Base-by-base conservation (phyloP, 2,329 filamentous ascomycete genomes). In the Dactylonectria estremocensis region DNA sequence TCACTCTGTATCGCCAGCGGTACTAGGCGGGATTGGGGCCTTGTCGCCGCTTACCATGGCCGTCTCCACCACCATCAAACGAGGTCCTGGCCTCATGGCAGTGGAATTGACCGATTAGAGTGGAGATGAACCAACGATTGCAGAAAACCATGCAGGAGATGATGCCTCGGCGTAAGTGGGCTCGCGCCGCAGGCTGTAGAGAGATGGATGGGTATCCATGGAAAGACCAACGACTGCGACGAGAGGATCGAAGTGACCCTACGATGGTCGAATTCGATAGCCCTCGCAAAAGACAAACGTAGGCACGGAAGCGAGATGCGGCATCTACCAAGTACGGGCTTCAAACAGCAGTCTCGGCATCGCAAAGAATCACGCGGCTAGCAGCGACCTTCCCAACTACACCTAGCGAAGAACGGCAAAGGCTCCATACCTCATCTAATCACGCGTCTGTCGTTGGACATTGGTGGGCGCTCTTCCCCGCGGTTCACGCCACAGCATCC, bases 391-490 rank as follows among this genome's bases (percentile, higher is more conserved):
- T 54, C 59, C 59, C 22, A 28, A 62, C 49, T 55, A 48, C 40
- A 48, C 50, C 50, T 62, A 62, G 59, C 50, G 22, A 55, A 55
- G 50, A 55, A 62, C 48, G 28, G n/a, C 31, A 48, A 18, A 18
- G 43, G 46, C 53, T 49, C 64, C 64, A 62, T 61, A 61, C 18
- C 57, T 66, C 57, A 57, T 66, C 57, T 57, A 66, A 66, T 66
- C 63, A 66, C 63, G 58, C 57, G 63, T 61, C 63, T 52, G 28
- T 46, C 8, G 22, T 61, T 65, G 43, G 56, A 57, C 31, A 46
- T 60, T 35, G 54, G 22, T 8, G 20, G 31, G 33, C 18, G 43
- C 53, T n/a, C 60, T 61, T 61, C 65, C 68, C 65, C 54, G 66
- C 62, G 45, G 57, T 65, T 43, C 35, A 64, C 43, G 46, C 62